phyloP scores from a whole-genome alignment of 2,329 filamentous ascomycete genomes.

The Nothopassalora personata region DNA sequence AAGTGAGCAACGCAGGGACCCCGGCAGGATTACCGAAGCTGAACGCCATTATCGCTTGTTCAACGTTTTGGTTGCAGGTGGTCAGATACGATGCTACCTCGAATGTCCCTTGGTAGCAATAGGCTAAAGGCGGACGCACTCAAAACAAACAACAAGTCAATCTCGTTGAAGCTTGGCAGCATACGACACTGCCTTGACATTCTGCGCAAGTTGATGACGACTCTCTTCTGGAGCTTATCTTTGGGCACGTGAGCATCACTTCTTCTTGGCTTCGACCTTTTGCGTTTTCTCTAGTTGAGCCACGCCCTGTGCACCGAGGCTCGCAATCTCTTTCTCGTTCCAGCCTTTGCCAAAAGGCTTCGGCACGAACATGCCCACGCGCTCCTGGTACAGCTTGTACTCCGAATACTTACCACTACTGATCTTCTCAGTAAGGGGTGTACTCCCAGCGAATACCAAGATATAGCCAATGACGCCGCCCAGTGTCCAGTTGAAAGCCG shows the following conservation, averaged over 20 bases:
- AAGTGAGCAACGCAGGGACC: not conserved
- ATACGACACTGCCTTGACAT: not conserved
- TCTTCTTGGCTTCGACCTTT: conserved; percentile 9
- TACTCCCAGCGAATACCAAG: conserved; percentile 82
- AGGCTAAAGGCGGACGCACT: not conserved
- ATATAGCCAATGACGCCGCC: conserved; percentile 65
- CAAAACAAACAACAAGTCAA: not conserved
- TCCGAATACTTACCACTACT: conserved; percentile 79
- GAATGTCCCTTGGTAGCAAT: too few species aligned
- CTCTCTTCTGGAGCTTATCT: not conserved
- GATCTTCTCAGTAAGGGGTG: conserved; percentile 78
- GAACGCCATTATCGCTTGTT: not conserved
- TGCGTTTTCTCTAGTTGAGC: conserved; percentile 8
- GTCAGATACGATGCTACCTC: not conserved
- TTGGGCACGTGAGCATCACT: not conserved
- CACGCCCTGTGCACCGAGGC: conserved; percentile 3
- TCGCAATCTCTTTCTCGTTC: conserved; percentile 28
- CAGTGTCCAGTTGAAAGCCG: conserved; percentile 71
- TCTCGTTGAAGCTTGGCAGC: not conserved
- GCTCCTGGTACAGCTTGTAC: conserved; percentile 75
- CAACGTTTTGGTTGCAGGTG: not conserved
- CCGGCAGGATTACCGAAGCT: not conserved
- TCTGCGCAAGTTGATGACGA: not conserved
- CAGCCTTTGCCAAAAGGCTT: conserved; percentile 34
- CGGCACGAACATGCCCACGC: conserved; percentile 80